phyloP scores from a whole-genome alignment of 805 yeast genomes.

The Kockiozyma suomiensis region DNA sequence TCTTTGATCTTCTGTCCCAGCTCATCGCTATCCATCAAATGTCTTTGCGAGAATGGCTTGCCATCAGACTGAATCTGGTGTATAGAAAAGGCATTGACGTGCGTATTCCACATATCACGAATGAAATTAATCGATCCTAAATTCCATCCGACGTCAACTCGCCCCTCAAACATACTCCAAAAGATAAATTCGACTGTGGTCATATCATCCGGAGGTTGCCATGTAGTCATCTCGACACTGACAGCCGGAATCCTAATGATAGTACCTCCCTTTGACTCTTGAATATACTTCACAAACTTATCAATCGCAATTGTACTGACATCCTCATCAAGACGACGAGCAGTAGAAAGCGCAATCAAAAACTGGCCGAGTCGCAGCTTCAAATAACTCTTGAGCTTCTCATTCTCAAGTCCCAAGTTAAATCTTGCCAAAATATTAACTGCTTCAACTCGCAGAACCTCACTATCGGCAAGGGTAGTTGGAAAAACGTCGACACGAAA shows the following conservation, averaged over 20 bases:
- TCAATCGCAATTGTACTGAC: slow-evolving; percentile 52
- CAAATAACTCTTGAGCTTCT: slow-evolving; percentile 57
- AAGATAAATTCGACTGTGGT: slow-evolving; percentile 66
- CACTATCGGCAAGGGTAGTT: slow-evolving; percentile 73
- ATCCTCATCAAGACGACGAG: slow-evolving; percentile 52
- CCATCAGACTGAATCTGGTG: slow-evolving; percentile 51
- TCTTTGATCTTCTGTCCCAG: slow-evolving; percentile 51
- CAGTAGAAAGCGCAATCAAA: slow-evolving; percentile 65
- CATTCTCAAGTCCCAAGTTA: slow-evolving; percentile 35
- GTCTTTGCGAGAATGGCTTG: slow-evolving; percentile 35
- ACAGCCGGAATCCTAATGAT: slow-evolving; percentile 81
- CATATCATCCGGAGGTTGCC: slow-evolving; percentile 54
- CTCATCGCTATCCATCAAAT: slow-evolving; percentile 40
- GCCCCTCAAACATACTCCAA: slow-evolving; percentile 78
- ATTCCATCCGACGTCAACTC: slow-evolving; percentile 92
- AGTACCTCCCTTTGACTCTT: slow-evolving; percentile 71
- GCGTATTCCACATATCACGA: slow-evolving; percentile 89
- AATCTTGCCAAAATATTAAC: slow-evolving; percentile 39
- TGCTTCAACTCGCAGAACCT: slow-evolving; percentile 58
- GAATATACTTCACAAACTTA: slow-evolving; percentile 59
- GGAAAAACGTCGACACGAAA: slow-evolving; percentile 73
- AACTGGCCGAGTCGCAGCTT: slow-evolving; percentile 65
- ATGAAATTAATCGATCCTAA: slow-evolving; percentile 87
- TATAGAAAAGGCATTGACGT: slow-evolving; percentile 69
- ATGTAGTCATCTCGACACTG: slow-evolving; percentile 71